Evolutionary conservation across 495 filamentous ascomycete genomes (phyloP).

Genomic region (Aspergillus hancockii): DNA sequence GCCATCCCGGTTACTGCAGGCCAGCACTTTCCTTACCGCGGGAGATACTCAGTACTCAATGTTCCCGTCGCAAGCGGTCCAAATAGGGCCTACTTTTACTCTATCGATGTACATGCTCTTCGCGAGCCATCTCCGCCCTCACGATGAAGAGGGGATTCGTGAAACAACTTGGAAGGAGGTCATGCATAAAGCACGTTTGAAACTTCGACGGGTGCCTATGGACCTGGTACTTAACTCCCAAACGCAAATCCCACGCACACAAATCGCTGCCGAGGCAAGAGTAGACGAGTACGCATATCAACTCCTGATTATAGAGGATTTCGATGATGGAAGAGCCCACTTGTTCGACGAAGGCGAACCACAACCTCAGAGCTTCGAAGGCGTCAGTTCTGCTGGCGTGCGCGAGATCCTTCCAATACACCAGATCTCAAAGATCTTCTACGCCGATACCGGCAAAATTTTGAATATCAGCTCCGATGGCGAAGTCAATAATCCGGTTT

Average conservation of each 20-base stretch:
- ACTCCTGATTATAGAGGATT: slow-evolving; percentile 84
- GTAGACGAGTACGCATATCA: slow-evolving; percentile 84
- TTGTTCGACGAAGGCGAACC: slow-evolving; percentile 67
- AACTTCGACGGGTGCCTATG: slow-evolving; percentile 65
- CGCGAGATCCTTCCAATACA: slow-evolving; percentile 84
- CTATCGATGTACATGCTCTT: slow-evolving; percentile 98
- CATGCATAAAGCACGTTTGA: slow-evolving; percentile 88
- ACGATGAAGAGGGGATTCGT: slow-evolving; percentile 63
- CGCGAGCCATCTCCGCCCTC: slow-evolving; percentile 68
- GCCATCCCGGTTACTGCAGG: slow-evolving; percentile 87
- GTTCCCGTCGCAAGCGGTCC: slow-evolving; percentile 63
- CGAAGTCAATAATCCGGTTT: slow-evolving; percentile 80
- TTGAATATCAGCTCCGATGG: slow-evolving; percentile 82
- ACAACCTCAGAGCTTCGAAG: slow-evolving; percentile 67
- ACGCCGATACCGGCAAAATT: slow-evolving; percentile 92
- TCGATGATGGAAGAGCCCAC: slow-evolving; percentile 89
- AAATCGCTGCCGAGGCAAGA: slow-evolving; percentile 51
- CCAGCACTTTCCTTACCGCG: slow-evolving; percentile 86
- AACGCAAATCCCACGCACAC: slow-evolving; percentile 14
- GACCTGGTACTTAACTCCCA: slow-evolving; percentile 32
- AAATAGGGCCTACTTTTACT: slow-evolving; percentile 86
- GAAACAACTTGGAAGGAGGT: slow-evolving; percentile 97
- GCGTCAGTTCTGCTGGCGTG: slow-evolving; percentile 72
- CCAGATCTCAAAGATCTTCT: slow-evolving; percentile 95
- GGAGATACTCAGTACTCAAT: slow-evolving; percentile 83